Conservation (phyloP, 805 yeast species). For the Cyberlindnera lachancei region DNA sequence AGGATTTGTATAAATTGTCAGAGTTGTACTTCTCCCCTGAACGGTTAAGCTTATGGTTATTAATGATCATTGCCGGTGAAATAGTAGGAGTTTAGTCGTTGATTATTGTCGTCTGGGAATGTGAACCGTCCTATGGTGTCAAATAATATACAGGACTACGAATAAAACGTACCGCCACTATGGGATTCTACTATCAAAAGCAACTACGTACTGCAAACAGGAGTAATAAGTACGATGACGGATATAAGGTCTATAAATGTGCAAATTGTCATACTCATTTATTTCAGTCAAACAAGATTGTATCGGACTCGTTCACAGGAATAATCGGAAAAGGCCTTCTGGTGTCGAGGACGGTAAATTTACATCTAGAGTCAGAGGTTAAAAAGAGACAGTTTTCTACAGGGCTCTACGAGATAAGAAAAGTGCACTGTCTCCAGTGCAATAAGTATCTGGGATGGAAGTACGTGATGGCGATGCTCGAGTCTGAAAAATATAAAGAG, state of each 20-base stretch:
- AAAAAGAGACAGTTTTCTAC: conserved; percentile 52
- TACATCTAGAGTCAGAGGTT: conserved; percentile 36
- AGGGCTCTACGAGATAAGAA: no score
- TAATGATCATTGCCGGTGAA: no score
- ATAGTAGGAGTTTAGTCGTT: no score
- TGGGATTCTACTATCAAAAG: conserved; percentile 16
- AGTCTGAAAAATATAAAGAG: conserved; percentile 49
- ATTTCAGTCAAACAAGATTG: conserved; percentile 13
- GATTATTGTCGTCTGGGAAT: no score
- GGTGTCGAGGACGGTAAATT: conserved; percentile 40
- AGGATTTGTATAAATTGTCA: no score
- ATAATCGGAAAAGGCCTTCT: conserved; percentile 51
- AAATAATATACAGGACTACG: no score
- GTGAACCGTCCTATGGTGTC: no score
- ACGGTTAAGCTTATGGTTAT: no score
- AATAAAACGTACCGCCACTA: no score
- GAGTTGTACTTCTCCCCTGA: no score
- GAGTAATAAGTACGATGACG: no score
- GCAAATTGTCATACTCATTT: conserved; percentile 15
- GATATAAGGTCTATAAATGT: conserved; percentile 17
- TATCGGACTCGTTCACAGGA: conserved; percentile 40
- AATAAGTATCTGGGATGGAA: conserved; percentile 53
- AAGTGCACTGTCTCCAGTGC: conserved; percentile 50
- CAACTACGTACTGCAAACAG: conserved; percentile 11
- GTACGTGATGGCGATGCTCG: conserved; percentile 40